Conservation (phyloP, 345 rosid species). For the Psidium guajava region DNA sequence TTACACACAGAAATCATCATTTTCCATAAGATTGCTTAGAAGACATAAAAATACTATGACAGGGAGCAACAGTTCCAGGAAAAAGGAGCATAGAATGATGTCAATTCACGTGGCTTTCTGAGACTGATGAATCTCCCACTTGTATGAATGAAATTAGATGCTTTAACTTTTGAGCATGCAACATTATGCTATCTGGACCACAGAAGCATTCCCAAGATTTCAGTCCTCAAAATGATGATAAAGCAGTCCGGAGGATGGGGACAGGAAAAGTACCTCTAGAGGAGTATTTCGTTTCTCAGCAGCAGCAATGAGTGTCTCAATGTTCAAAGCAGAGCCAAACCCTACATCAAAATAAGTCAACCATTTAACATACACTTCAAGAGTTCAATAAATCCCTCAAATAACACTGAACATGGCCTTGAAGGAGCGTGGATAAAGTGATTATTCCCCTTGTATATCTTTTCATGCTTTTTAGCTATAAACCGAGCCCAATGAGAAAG, state of each 20-base stretch:
- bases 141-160: not conserved
- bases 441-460: not conserved
- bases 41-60: not conserved
- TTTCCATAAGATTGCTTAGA: not conserved
- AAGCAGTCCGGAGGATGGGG: not conserved
- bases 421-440: not conserved
- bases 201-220: not conserved
- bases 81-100: not conserved
- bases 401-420: not conserved
- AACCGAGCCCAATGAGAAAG: not conserved
- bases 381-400: not conserved
- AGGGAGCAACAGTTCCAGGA: not conserved
- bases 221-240: not conserved
- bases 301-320: conserved; percentile 94
- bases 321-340: conserved; percentile 95
- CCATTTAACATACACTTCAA: not conserved
- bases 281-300: conserved; percentile 88
- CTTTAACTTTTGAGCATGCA: not conserved
- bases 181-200: not conserved
- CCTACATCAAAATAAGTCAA: conserved; percentile 24
- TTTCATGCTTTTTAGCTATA: not conserved
- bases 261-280: conserved; percentile 47
- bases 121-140: not conserved
- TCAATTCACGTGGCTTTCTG: not conserved
- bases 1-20: not conserved